Conservation (phyloP, 2,329 filamentous ascomycete species). For the Calycina marina region DNA sequence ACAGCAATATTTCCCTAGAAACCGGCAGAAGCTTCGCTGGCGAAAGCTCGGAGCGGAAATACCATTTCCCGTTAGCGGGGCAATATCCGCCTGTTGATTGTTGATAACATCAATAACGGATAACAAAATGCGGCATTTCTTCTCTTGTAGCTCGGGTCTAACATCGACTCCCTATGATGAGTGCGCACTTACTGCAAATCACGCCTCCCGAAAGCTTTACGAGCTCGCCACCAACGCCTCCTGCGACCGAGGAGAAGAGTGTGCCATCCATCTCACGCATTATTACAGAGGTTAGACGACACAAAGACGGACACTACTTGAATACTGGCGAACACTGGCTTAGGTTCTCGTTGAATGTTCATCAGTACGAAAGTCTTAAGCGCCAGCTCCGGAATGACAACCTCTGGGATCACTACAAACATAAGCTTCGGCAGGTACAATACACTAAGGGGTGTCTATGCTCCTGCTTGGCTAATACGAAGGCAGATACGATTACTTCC, state of each 20-base stretch:
- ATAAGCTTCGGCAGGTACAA: slow-evolving; percentile 9
- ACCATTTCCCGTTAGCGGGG: not conserved
- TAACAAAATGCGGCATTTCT: not conserved
- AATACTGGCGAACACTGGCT: slow-evolving; percentile 5
- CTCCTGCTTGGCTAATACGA: slow-evolving; percentile 5
- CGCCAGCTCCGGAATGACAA: slow-evolving; percentile 6
- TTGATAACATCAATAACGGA: not conserved
- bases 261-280: slow-evolving; percentile 5
- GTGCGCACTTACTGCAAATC: slow-evolving; percentile 7
- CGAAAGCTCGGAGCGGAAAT: not conserved
- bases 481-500: slow-evolving; percentile 13
- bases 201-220: slow-evolving; percentile 8
- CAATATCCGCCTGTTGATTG: not conserved
- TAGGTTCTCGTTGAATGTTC: slow-evolving; percentile 3
- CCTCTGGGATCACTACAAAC: slow-evolving; percentile 7
- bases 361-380: slow-evolving; percentile 7
- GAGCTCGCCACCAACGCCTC: slow-evolving; percentile 7
- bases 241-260: slow-evolving; percentile 7
- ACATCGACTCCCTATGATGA: slow-evolving; percentile 5
- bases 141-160: not conserved
- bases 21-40: too few species aligned
- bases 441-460: slow-evolving; percentile 1
- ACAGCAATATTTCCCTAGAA: too few species aligned
- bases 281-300: slow-evolving; percentile 6
- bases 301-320: slow-evolving; percentile 5